These are phyloP conservation scores for Coemansia javaensis DNA, from an alignment of 192 early-diverging fungal genomes.

Conservation along the genomic window DNA sequence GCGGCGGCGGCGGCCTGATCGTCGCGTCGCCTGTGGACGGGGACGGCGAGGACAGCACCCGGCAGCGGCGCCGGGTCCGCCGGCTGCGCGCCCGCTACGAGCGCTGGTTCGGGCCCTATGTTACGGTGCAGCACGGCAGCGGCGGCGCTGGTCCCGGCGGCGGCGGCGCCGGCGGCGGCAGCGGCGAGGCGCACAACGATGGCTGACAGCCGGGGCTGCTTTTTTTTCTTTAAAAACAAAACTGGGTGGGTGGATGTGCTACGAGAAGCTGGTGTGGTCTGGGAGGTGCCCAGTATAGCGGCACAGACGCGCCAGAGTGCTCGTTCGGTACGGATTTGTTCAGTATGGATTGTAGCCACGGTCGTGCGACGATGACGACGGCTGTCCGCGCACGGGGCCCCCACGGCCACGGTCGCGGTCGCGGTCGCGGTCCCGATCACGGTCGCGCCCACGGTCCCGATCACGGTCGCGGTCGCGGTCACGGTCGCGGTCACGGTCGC, in stretches of 20 bases:
- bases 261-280: too few relatives aligned
- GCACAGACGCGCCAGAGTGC: too few relatives aligned
- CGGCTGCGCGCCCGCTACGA: conserved; percentile 45
- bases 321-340: not conserved
- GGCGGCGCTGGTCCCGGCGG: conserved; percentile 8
- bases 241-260: too few relatives aligned
- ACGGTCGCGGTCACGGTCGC: too few relatives aligned
- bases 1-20: not conserved
- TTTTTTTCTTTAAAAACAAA: too few relatives aligned
- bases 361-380: conserved; percentile 23
- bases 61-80: conserved; percentile 39
- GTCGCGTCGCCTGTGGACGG: conserved; percentile 1
- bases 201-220: not conserved
- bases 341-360: conserved; percentile 43
- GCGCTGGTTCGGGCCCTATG: conserved; percentile 49
- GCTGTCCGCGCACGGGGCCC: conserved; percentile 31
- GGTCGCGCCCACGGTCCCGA: conserved; percentile 42
- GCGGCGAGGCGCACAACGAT: not conserved
- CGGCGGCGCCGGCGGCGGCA: not conserved
- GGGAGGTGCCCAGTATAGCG: too few relatives aligned
- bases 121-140: conserved; percentile 32
- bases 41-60: conserved; percentile 18
- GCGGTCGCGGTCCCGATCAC: too few relatives aligned
- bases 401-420: conserved; percentile 27
- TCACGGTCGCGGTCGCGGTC: conserved; percentile 30